Conservation (phyloP, 1,284 basidiomycete species). For the Leccinum variabile region DNA sequence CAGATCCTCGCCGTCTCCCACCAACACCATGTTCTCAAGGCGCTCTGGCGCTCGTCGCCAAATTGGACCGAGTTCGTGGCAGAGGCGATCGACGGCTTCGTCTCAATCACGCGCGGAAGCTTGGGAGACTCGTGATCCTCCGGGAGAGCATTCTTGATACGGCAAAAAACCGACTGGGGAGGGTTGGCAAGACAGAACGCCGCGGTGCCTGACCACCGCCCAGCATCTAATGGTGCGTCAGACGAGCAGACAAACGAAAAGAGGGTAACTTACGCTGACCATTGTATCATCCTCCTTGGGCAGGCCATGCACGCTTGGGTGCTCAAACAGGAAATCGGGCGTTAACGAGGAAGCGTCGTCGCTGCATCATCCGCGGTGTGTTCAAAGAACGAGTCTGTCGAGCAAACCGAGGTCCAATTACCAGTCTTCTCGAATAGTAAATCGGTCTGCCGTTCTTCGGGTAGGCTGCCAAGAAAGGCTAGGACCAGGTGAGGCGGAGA, state of each 20-base stretch:
- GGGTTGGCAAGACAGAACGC: constrained; percentile 48
- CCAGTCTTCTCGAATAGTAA: constrained; percentile 69
- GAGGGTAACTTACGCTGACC: constrained; percentile 59
- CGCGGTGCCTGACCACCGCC: constrained; percentile 72
- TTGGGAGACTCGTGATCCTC: constrained; percentile 39
- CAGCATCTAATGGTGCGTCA: constrained; percentile 56
- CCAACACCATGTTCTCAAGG: constrained; percentile 37
- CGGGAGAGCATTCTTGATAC: constrained; percentile 24
- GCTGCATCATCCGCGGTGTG: constrained; percentile 36
- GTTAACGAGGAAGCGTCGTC: constrained; percentile 46
- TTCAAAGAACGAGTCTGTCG: constrained; percentile 55
- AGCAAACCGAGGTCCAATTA: constrained; percentile 46
- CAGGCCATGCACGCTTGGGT: constrained; percentile 40
- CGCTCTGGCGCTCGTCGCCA: constrained; percentile 48
- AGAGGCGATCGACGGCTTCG: constrained; percentile 61
- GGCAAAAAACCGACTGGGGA: constrained; percentile 31
- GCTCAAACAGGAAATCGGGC: constrained; percentile 66
- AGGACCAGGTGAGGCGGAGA: too few species aligned
- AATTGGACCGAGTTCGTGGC: constrained; percentile 56
- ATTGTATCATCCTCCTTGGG: constrained; percentile 73
- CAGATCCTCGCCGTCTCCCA: constrained; percentile 64
- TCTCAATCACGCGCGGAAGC: constrained; percentile 48
- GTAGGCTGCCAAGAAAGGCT: constrained; percentile 26
- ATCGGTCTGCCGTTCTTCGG: constrained; percentile 37
- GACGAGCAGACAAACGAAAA: constrained; percentile 41